Evolutionary conservation across 768 basidiomycete species (phyloP), one percentile per base, ranked within the genome.

Genomic region (Xerocomus brunneocitrinus): DNA sequence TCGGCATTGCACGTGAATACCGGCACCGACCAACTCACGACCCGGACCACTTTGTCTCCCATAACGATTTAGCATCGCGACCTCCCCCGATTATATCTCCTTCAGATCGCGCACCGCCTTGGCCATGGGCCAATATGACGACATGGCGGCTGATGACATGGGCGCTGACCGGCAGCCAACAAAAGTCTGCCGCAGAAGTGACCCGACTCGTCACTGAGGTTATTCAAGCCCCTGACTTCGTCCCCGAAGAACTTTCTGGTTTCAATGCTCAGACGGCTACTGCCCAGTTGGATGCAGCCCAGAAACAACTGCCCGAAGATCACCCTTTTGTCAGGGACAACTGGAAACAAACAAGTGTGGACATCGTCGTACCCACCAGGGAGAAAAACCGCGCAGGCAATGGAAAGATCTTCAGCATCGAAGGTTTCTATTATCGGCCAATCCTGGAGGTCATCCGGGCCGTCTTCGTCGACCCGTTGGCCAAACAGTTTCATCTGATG

Each of bases 401-500:
- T 3, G 31, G 35, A 5, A 9, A 16, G 14, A 36, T 13, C 1
- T 60, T 58, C 22, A 12, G n/a, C 0, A 13, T 67, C 0, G 41
- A 52, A 0, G 61, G 59, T 5, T 47, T 68, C 16, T 48, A 36
- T 24, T 62, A 53, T 31, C 39, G 58, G 6, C 57, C 59, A 0
- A 39, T 68, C 1, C 40, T 57, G 2, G 51, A 44, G 0, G 56
- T 62, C 0, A 54, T 67, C 2, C 19, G 47, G 1, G 40, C 54
- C 0, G 59, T 53, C 4, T 58, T 63, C 14, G 4, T 47, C 0
- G 54, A 62, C 2, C 28, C 30, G 0, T 12, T 25, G 0, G 16
- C 58, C 0, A 61, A 55, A 25, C 13, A 19, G 10, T 64, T 69
- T 34, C 64, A 69, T 49, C 54, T 63, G 10, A 52, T 46, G 0